Base-by-base conservation (phyloP, 108 stramenopile genomes). In the Nitzschia sp. region DNA sequence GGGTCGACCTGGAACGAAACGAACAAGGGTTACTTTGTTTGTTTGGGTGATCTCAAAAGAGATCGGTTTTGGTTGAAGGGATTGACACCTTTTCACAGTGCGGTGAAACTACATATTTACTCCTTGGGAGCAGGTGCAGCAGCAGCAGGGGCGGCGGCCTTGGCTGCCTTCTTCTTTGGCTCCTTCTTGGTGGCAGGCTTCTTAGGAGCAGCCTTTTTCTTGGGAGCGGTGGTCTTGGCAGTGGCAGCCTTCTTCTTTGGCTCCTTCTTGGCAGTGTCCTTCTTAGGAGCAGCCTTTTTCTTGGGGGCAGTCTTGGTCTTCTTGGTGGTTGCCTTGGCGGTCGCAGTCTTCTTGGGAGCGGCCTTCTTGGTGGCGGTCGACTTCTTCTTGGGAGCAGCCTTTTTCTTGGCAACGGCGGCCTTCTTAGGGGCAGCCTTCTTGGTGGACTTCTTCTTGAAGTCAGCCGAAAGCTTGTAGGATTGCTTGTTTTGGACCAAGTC, bases 401-500 rank as follows among this genome's bases (percentile, higher is more conserved):
- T 75, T 75, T 79, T 79, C 71, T 78, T 81, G 1, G 76, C 48
- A 3, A 74, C 74, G 0, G 76, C 13, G 17, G 33, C 51, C 67
- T 70, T 71, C 63, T 69, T 69, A 13, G 66, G 29, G 31, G 72
- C 68, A 23, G 81, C 55, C 72, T 82, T 82, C 36, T 70, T 74
- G 31, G 68, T 63, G 24, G 49, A 25, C 46, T 67, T 69, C 73
- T 83, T 86, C 82, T 86, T 89, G 21, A 85, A 85, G 19, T 82
- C 83, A 21, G 78, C 60, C 15, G 79, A 78, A 38, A 92, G 69
- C 85, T 92, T 92, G 86, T 82, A 92, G 53, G 84, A 86, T 27
- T 65, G 67, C 58, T 87, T 89, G 33, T 85, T 73, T 64, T 89
- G 72, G 18, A 86, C 72, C 48, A 92, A 81, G 29, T 74, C 75